phyloP scores from a whole-genome alignment of 768 basidiomycete species.

The Cystofilobasidium bisporidii region DNA sequence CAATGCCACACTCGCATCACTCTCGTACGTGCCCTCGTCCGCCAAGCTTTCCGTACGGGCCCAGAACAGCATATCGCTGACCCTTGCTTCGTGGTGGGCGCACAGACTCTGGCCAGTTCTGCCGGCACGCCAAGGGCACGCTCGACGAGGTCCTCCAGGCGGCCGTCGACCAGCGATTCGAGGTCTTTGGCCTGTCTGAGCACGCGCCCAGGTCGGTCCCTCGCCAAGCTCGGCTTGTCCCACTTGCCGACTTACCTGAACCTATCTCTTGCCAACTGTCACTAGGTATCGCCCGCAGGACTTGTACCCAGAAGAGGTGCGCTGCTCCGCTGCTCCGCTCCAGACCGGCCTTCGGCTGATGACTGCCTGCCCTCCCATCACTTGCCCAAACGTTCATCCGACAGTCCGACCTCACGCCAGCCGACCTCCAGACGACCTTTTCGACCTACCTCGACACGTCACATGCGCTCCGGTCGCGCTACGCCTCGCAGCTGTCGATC shows the following conservation, averaged over 20 bases:
- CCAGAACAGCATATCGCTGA: not conserved
- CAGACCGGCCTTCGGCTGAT: too few species aligned
- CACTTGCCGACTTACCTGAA: not conserved
- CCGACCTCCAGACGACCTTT: slow-evolving; percentile 56
- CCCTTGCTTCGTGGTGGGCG: not conserved
- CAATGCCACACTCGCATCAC: slow-evolving; percentile 28
- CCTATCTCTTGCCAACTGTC: not conserved
- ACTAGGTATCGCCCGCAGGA: slow-evolving; percentile 62
- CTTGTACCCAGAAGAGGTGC: slow-evolving; percentile 92
- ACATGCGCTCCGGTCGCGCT: slow-evolving; percentile 56
- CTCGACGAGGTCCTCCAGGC: slow-evolving; percentile 72
- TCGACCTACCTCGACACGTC: slow-evolving; percentile 66
- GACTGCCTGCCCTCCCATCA: not conserved
- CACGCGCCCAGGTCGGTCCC: slow-evolving; percentile 57
- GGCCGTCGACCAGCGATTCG: slow-evolving; percentile 69
- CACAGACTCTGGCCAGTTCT: slow-evolving; percentile 74
- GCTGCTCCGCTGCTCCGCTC: slow-evolving; percentile 16
- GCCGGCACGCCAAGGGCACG: slow-evolving; percentile 71
- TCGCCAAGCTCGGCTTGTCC: not conserved
- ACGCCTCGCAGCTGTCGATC: slow-evolving; percentile 59
- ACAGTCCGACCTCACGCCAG: slow-evolving; percentile 52
- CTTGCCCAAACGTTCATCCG: not conserved
- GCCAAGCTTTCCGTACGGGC: not conserved
- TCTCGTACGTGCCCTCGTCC: slow-evolving; percentile 22
- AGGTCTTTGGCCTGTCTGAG: slow-evolving; percentile 77